Conservation (phyloP, 768 basidiomycete species). For the Chiua virens region DNA sequence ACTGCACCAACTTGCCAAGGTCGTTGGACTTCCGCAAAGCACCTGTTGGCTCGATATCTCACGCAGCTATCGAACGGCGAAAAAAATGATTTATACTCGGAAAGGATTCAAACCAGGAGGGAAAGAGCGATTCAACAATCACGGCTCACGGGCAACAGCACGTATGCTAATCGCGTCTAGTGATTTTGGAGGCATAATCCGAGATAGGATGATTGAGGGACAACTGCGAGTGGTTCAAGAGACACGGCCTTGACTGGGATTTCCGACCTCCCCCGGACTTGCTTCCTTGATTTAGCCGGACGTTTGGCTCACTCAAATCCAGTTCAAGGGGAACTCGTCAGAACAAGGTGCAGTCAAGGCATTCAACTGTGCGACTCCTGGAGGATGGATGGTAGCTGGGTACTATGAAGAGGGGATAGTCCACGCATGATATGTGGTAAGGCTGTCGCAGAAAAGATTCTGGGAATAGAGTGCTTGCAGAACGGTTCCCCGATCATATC, state of each 20-base stretch:
- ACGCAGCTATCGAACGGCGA: too few species aligned
- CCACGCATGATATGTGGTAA: slow-evolving; percentile 64
- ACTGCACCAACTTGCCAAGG: slow-evolving; percentile 12
- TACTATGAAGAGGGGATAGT: slow-evolving; percentile 78
- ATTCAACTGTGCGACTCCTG: slow-evolving; percentile 35
- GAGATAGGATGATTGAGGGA: too few species aligned
- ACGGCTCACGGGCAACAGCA: too few species aligned
- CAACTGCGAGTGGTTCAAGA: too few species aligned
- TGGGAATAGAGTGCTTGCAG: slow-evolving; percentile 37
- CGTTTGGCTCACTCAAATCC: slow-evolving; percentile 28
- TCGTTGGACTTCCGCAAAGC: slow-evolving; percentile 59
- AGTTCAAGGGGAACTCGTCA: background rate
- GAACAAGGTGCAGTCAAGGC: background rate
- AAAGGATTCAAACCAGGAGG: too few species aligned
- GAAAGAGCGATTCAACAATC: too few species aligned
- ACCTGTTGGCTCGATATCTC: slow-evolving; percentile 30
- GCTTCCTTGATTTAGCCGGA: slow-evolving; percentile 67
- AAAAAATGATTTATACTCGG: too few species aligned
- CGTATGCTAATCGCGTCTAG: too few species aligned
- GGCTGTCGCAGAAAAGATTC: slow-evolving; percentile 59
- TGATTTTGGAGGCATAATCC: too few species aligned
- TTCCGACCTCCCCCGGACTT: slow-evolving; percentile 68
- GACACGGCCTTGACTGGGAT: too few species aligned
- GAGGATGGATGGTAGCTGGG: slow-evolving; percentile 79
- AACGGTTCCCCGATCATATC: slow-evolving; percentile 50